Evolutionary conservation across 2,329 filamentous ascomycete genomes (phyloP).

Genomic region (Rutstroemia sydowiana): DNA sequence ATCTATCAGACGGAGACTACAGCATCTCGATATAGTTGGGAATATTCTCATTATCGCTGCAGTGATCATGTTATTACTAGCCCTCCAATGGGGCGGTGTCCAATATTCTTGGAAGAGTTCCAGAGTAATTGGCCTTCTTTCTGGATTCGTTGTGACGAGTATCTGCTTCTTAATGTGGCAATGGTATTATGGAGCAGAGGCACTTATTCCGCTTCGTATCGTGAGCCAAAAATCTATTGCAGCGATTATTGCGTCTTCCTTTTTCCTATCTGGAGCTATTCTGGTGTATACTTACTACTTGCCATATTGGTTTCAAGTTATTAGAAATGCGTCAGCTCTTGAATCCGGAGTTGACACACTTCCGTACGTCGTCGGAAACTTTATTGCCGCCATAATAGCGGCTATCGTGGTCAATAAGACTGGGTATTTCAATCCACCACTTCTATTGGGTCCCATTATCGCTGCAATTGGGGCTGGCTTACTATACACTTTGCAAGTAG

Average conservation of each 20-base stretch:
- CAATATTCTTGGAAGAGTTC: slow-evolving; percentile 31
- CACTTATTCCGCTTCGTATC: slow-evolving; percentile 35
- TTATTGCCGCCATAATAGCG: slow-evolving; percentile 26
- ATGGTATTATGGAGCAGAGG: slow-evolving; percentile 28
- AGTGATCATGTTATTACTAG: slow-evolving; percentile 32
- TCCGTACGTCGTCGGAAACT: slow-evolving; percentile 30
- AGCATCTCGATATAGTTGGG: slow-evolving; percentile 31
- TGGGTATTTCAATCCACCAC: slow-evolving; percentile 25
- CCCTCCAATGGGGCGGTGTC: slow-evolving; percentile 34
- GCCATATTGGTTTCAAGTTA: slow-evolving; percentile 42
- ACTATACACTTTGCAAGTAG: slow-evolving; percentile 32
- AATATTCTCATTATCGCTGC: slow-evolving; percentile 30
- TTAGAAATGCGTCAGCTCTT: slow-evolving; percentile 34
- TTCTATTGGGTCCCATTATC: slow-evolving; percentile 21
- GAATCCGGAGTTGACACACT: slow-evolving; percentile 32
- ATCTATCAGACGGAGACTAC: slow-evolving; percentile 14
- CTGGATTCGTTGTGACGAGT: slow-evolving; percentile 15
- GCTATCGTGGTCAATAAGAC: slow-evolving; percentile 27
- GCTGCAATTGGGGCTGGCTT: slow-evolving; percentile 35
- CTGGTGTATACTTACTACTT: slow-evolving; percentile 42
- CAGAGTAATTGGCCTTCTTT: slow-evolving; percentile 30
- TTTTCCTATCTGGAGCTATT: slow-evolving; percentile 27
- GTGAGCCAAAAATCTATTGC: slow-evolving; percentile 32
- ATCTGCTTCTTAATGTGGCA: too few relatives aligned
- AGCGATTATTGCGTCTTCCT: slow-evolving; percentile 27